These are phyloP conservation scores for Syzygium grande DNA, from an alignment of 345 rosid species.

Conservation along the genomic window DNA sequence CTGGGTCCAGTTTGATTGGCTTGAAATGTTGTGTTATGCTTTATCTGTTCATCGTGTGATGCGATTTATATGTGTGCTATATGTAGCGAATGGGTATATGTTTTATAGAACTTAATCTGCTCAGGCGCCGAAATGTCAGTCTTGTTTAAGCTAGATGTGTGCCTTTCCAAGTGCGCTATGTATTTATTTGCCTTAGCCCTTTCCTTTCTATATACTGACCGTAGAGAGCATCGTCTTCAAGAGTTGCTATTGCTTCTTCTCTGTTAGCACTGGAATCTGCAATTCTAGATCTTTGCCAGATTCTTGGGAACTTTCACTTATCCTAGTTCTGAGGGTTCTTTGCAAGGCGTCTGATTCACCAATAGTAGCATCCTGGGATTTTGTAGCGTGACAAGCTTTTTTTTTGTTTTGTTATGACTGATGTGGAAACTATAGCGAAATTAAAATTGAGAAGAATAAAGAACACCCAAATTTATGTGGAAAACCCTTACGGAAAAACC, in stretches of 20 bases:
- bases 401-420: neutral
- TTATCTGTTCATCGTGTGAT: neutral
- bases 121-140: neutral
- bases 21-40: neutral
- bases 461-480: no score
- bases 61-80: neutral
- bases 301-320: neutral
- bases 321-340: neutral
- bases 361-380: neutral
- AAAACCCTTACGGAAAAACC: no score
- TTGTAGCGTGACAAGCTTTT: neutral
- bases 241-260: neutral
- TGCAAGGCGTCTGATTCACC: neutral
- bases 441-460: no score
- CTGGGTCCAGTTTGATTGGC: neutral
- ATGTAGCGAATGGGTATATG: neutral
- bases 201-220: neutral
- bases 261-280: neutral
- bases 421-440: no score
- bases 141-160: neutral
- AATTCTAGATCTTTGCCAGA: neutral
- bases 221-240: neutral
- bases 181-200: neutral
- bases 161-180: neutral
- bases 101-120: neutral